Evolutionary conservation across 106 monocot genomes (phyloP), one percentile per base, ranked within the genome.

Genomic region (Ottelia alismoides): DNA sequence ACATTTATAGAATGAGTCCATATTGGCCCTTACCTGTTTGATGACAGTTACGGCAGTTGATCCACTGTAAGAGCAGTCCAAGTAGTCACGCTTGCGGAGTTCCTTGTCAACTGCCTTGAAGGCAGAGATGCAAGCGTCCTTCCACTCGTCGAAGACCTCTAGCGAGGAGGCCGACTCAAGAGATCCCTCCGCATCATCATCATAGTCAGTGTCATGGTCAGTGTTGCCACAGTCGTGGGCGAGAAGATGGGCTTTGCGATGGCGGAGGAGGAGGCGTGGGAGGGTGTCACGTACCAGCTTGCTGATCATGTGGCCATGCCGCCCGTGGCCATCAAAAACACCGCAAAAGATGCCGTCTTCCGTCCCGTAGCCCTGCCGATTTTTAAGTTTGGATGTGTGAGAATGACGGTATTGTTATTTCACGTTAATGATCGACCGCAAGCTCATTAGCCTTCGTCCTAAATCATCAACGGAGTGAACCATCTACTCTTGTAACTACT

Each of bases 241-340:
- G 11, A 69, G 45, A 16, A 77, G 45, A 25, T 71, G 56, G 17
- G 72, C 56, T 53, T 74, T 80, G 9, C 70, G 66, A 1, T 84
- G 74, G 49, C 51, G 70, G 18, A 88, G 70, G 2, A 93, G 68
- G 17, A 87, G 48, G 11, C 76, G 65, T 30, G 93, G 93, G 0
- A 93, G 74, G 62, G 73, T 63, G 47, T 88, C 87, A 29, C 93
- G 75, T 17, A 93, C 80, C 1, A 84, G 55, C 28, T 56, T 72
- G 70, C 93, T 93, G 28, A 93, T 76, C n/a, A 68, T 25, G 50
- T 93, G 87, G 9, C 93, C 93, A 24, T 67, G 73, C 46, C 80
- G 73, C 16, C 93, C 93, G 60, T 93, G 93, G 9, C 93, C 93
- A 64, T 93, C 93, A 63, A 93, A 93, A 11, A 88, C 87, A 1